phyloP scores from a whole-genome alignment of 2,329 filamentous ascomycete genomes.

The Sporothrix brasiliensis region DNA sequence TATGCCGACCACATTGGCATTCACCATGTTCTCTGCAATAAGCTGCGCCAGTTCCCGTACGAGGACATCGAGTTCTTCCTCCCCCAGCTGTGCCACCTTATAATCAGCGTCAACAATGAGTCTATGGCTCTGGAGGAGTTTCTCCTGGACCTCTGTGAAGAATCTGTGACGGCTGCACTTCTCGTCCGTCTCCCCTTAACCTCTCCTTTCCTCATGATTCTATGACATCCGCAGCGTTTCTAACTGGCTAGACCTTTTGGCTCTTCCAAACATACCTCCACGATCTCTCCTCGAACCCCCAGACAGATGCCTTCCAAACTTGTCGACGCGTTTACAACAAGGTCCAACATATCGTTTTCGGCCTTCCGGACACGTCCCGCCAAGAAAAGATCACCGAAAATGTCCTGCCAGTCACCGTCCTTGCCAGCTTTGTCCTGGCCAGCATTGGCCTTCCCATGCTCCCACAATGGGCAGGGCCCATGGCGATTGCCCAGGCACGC shows the following conservation, averaged over 20 bases:
- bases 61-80: conserved; percentile 93
- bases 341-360: conserved; percentile 85
- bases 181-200: conserved; percentile 61
- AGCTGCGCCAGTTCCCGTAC: conserved; percentile 85
- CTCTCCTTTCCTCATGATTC: neutral
- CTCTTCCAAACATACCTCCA: conserved; percentile 86
- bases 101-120: conserved; percentile 87
- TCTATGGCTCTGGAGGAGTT: conserved; percentile 91
- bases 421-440: conserved; percentile 78
- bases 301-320: conserved; percentile 76
- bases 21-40: conserved; percentile 85
- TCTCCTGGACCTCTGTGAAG: conserved; percentile 80
- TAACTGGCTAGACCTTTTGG: conserved; percentile 73
- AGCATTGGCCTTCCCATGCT: conserved; percentile 74
- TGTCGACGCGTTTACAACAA: conserved; percentile 85
- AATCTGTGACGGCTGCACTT: conserved; percentile 81
- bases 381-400: conserved; percentile 82
- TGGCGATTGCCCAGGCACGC: conserved; percentile 79
- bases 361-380: conserved; percentile 67
- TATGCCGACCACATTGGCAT: conserved; percentile 90
- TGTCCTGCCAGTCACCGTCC: conserved; percentile 74
- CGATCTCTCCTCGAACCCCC: conserved; percentile 74
- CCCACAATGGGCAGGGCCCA: conserved; percentile 75
- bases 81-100: conserved; percentile 82
- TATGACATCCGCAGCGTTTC: neutral